Evolutionary conservation across 164 flowering plant genomes (phyloP), one percentile per base, ranked within the genome.

Genomic region (Chimonanthus praecox): DNA sequence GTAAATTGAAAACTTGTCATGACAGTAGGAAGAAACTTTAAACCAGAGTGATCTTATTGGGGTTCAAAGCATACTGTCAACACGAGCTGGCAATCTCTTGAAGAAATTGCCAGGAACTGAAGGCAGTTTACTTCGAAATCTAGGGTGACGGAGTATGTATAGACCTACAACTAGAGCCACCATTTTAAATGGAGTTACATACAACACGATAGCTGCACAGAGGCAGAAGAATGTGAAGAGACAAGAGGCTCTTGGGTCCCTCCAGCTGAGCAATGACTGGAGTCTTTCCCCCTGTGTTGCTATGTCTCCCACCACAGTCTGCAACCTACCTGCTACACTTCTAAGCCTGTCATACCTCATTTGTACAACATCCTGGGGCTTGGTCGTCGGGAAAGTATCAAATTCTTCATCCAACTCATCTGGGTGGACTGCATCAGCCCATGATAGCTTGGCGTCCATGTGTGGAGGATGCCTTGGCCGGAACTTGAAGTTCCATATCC

Each of bases 51-150:
- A 20, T 20, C 21, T 20, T 20, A 20, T 20, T 20, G 21, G 21
- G 21, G 21, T 20, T 69, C 80, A 88, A 44, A 88, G 79, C 84
- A 88, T 61, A 73, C 89, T 78, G 72, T 87, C 93, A 6, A 84
- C 78, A 58, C 80, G 73, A 62, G 90, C 84, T 2, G 91, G 85
- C 83, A 89, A 76, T 81, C 88, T 83, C 86, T 78, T 87, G 85
- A 88, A 89, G 87, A 88, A 88, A 73, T 88, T 89, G 84, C 83
- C 82, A n/a, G 93, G 93, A 11, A 85, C 84, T 3, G 90, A 84
- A n/a, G 92, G 92, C 68, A 86, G 62, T 83, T 88, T 89, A 85
- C 88, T 86, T n/a, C 90, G 75, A 69, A 86, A 88, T 81, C 85
- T 82, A 0, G 93, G 93, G 71, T 89, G 93, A 54, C 93, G 77